Evolutionary conservation across 2,329 filamentous ascomycete species (phyloP), one percentile per base, ranked within the genome.

Genomic region (Talaromyces sp.): DNA sequence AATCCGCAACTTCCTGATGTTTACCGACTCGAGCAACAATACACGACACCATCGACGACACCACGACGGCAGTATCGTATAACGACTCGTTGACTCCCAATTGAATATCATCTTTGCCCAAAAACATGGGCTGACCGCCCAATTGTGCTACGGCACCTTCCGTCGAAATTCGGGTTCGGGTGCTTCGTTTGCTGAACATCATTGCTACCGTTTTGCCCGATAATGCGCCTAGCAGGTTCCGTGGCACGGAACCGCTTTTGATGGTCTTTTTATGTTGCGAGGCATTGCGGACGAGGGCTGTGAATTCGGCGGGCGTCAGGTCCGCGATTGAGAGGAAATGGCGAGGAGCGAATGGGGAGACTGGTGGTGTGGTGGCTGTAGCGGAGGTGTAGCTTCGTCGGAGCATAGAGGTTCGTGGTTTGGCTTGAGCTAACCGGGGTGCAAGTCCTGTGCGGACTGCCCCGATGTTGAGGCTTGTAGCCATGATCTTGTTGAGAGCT

Each of bases 161-260:
- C 1, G 93, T 97, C 1, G 93, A 97, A 36, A 99, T 89, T 68
- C 95, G 89, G 13, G 95, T 99, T 67, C 95, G 88, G 13, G 95
- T 99, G 72, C 91, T 96, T 70, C 93, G 89, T 82, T 99, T 99
- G 84, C 86, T 96, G 83, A 99, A 99, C 84, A 96, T 92, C 88
- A 99, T 90, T 70, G 95, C 94, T 36, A 99, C 87, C 0, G 93
- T 93, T 78, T 92, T 88, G 61, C 92, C 91, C 0, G 85, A 79
- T 68, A 99, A 81, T 11, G 86, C 82, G 47, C 84, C 83, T 63
- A 84, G 81, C 63, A 96, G 81, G 51, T 83, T 80, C 60, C 81
- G 76, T 2, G 90, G 87, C 58, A 86, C 80, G 63, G 85, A 82
- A 54, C 87, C 86, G 22, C 87, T 86, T 77, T 96, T 96, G 81